Evolutionary conservation across 176 grass and related monocot genomes (phyloP).

Genomic region (Oryza meyeriana): DNA sequence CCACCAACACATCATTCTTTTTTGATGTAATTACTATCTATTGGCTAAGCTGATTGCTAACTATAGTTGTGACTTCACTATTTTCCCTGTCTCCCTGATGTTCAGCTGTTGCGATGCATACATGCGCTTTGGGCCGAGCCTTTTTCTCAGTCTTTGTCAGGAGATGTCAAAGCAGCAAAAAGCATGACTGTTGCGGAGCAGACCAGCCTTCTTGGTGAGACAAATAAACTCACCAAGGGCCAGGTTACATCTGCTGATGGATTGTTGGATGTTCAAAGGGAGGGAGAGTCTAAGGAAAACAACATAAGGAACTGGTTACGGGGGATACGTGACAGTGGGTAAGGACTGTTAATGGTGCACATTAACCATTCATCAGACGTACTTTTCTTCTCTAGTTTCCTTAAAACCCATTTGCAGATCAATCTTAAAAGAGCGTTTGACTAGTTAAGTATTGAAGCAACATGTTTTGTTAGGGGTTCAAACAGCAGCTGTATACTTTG

Average conservation of each 20-base stretch:
- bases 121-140: conserved; percentile 81
- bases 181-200: conserved; percentile 80
- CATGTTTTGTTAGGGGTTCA: not conserved
- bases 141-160: conserved; percentile 54
- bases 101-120: conserved; percentile 79
- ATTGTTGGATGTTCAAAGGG: conserved; percentile 58
- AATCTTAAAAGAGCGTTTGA: not conserved
- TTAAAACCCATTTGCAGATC: not conserved
- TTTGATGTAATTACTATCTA: conserved; percentile 11
- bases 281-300: conserved; percentile 87
- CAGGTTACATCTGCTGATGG: conserved; percentile 66
- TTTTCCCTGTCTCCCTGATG: conserved; percentile 8
- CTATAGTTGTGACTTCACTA: conserved; percentile 9
- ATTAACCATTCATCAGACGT: not conserved
- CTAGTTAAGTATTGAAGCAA: not conserved
- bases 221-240: conserved; percentile 60
- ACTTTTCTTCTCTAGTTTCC: not conserved
- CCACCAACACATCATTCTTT: not conserved
- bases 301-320: conserved; percentile 93
- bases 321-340: conserved; percentile 94
- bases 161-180: conserved; percentile 83
- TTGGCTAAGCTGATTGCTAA: conserved; percentile 22
- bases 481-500: not conserved
- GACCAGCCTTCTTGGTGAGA: conserved; percentile 86
- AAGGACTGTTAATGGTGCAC: conserved; percentile 28